phyloP scores from a whole-genome alignment of 2,329 filamentous ascomycete species.

The Ophiocordyceps unilateralis region DNA sequence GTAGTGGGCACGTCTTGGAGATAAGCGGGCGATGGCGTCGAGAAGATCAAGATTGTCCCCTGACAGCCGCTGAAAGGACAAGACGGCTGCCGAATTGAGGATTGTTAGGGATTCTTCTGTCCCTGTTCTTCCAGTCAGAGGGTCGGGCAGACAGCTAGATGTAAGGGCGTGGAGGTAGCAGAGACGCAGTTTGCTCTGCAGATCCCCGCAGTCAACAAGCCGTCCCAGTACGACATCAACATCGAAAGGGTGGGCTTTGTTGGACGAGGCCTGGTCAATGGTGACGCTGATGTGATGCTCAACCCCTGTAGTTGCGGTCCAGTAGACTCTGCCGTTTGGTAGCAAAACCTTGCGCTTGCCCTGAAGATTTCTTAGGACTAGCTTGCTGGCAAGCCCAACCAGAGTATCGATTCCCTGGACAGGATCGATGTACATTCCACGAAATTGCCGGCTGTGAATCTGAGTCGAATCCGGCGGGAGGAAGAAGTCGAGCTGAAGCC shows the following conservation, averaged over 20 bases:
- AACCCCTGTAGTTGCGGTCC: too few relatives aligned
- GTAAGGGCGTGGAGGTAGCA: constrained; percentile 35
- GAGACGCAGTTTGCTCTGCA: constrained; percentile 32
- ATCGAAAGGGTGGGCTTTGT: constrained; percentile 10
- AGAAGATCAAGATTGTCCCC: constrained; percentile 18
- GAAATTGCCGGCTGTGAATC: constrained; percentile 30
- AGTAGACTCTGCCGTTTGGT: constrained; percentile 11
- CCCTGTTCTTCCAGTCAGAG: constrained; percentile 29
- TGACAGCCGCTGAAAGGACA: constrained; percentile 27
- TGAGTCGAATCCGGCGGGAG: constrained; percentile 9
- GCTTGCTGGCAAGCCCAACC: constrained; percentile 28
- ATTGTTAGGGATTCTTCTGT: too few relatives aligned
- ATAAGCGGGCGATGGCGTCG: too few relatives aligned
- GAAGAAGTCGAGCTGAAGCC: constrained; percentile 29
- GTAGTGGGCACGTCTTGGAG: too few relatives aligned
- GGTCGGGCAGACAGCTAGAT: constrained; percentile 29
- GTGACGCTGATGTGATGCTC: constrained; percentile 12
- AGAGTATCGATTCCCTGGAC: constrained; percentile 28
- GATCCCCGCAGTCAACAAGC: constrained; percentile 24
- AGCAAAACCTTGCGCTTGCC: constrained; percentile 18
- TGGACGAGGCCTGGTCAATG: neutral
- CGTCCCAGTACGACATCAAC: constrained; percentile 31
- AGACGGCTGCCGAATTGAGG: constrained; percentile 28
- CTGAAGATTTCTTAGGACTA: too few relatives aligned
- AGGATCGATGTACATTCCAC: constrained; percentile 28